phyloP scores from a whole-genome alignment of 2,329 filamentous ascomycete species.

The Coniella lustricola region DNA sequence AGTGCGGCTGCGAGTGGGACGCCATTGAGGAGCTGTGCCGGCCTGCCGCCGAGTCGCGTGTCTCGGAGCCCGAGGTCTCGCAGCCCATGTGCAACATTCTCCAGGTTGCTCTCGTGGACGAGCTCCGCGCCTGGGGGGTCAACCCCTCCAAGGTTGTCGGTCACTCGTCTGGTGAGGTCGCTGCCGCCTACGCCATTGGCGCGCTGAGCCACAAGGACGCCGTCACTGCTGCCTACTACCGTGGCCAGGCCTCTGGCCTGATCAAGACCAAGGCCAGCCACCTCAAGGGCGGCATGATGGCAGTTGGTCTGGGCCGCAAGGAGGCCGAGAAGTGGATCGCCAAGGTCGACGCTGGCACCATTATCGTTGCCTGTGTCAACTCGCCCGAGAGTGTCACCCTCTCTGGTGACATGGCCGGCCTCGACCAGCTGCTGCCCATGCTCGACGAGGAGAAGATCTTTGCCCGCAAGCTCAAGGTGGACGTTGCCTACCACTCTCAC shows the following conservation, averaged over 20 bases:
- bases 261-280: constrained; percentile 7
- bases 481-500: constrained; percentile 17
- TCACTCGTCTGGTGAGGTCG: constrained; percentile 20
- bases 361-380: constrained; percentile 14
- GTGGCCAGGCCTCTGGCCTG: constrained; percentile 6
- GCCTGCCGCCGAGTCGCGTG: constrained; percentile 14
- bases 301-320: constrained; percentile 6
- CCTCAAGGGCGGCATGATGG: constrained; percentile 12
- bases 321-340: constrained; percentile 8
- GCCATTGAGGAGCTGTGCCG: constrained; percentile 20
- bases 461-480: constrained; percentile 18
- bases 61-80: constrained; percentile 24
- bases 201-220: constrained; percentile 11
- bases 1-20: constrained; percentile 12
- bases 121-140: constrained; percentile 18
- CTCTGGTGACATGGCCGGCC: constrained; percentile 24
- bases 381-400: constrained; percentile 28
- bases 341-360: constrained; percentile 7
- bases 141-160: constrained; percentile 23
- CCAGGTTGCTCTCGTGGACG: constrained; percentile 24
- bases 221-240: constrained; percentile 13
- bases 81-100: constrained; percentile 28
- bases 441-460: constrained; percentile 22
- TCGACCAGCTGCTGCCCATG: constrained; percentile 20
- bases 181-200: constrained; percentile 14